These are phyloP conservation scores for Tephrocybe sp. DNA, from an alignment of 768 basidiomycete genomes.

Conservation along the genomic window DNA sequence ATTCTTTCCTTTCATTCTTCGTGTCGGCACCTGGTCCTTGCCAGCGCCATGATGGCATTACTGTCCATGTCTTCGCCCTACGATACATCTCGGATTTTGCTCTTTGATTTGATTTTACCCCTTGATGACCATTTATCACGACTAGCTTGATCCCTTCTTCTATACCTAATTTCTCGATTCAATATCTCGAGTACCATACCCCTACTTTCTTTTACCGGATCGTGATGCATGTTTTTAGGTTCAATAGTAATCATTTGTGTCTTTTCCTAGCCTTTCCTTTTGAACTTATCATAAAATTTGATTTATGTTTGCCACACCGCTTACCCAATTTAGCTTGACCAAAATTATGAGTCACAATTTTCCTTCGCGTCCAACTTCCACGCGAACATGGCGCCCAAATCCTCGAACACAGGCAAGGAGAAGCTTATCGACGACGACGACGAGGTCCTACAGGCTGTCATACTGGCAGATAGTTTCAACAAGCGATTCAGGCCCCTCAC, in stretches of 20 bases:
- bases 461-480: constrained; percentile 96
- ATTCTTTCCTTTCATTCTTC: constrained; percentile 26
- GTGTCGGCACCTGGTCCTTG: constrained; percentile 23
- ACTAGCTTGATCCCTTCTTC: constrained; percentile 59
- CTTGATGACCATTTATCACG: constrained; percentile 59
- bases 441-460: constrained; percentile 88
- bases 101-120: constrained; percentile 40
- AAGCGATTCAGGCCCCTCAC: constrained; percentile 91
- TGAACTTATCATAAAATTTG: background rate
- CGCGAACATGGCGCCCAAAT: constrained; percentile 64
- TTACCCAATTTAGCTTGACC: constrained; percentile 16
- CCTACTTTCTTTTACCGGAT: constrained; percentile 55
- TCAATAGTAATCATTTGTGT: constrained; percentile 55
- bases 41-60: constrained; percentile 8
- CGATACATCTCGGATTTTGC: constrained; percentile 63
- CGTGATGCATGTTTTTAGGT: constrained; percentile 56
- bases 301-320: background rate
- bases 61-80: constrained; percentile 33
- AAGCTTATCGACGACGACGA: constrained; percentile 70
- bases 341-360: constrained; percentile 24
- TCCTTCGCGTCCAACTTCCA: constrained; percentile 7
- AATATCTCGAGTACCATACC: constrained; percentile 52
- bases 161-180: constrained; percentile 70
- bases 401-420: constrained; percentile 50
- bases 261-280: constrained; percentile 12